Base-by-base conservation (phyloP, 768 basidiomycete genomes). In the Tylopilus felleus region DNA sequence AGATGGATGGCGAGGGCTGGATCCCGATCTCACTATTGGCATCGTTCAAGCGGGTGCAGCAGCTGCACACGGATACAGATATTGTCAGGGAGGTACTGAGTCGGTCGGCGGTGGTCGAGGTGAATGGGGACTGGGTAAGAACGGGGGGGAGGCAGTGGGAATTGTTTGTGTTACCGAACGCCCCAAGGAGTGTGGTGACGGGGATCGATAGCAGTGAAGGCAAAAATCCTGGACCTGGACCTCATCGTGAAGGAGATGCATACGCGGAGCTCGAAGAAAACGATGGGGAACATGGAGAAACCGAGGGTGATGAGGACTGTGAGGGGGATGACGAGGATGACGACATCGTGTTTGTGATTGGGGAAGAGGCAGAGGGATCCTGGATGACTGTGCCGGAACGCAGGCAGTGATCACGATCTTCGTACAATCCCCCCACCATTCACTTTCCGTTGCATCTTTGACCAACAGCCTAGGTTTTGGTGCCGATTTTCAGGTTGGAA, bases 1-100 rank as follows among this genome's bases (percentile, higher is more conserved):
- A 96, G 93, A 95, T 98, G 94, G 93, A 97, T 68, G 76, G 80
- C 5, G 75, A 80, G 52, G 94, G 94, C 10, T 98, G 91, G 91
- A 85, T 98, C 47, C 80, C 86, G 12, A 87, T 95, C 43, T 61
- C 80, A 14, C 74, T 93, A 48, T 78, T 98, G 52, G 88, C 91
- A 1, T 90, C 90, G 12, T 98, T 97, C 77, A 91, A 90, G 63
- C 86, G 94, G 39, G 81, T 96, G 51, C 80, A 77, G 62, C 77
- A 76, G 45, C 70, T 95, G 51, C 91, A 91, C 8, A 64, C 64
- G 47, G 80, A 86, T 47, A 56, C 68, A 21, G 73, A 79, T 23
- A 71, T 89, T 38, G 88, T 96, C 40, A 74, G 74, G 45, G 90
- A 93, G 29, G 85, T 88, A 13, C 76, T 95, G 59, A 69, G 60